A percentile compares a stretch with the other conserved stretches of the same genome.
phyloP scores from a whole-genome alignment of 73 alveolate species.

The Breviolum minutum region DNA sequence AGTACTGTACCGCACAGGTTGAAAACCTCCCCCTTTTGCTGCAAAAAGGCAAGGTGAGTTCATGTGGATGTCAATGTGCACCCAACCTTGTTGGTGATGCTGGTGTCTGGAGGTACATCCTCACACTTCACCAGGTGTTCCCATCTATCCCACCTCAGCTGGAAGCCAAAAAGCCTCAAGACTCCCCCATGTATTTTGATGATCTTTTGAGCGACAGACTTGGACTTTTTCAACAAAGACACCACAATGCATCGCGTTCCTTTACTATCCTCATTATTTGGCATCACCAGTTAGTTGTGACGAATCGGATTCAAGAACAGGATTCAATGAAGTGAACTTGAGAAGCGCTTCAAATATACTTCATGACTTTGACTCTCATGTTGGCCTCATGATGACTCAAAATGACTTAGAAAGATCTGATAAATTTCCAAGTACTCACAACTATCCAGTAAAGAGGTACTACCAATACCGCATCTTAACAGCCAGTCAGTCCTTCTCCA shows the following conservation, averaged over 20 bases:
- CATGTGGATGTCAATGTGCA: no score
- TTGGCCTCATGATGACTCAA: not conserved
- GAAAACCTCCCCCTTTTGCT: not conserved
- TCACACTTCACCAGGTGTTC: slow-evolving; percentile 77
- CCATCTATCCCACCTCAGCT: slow-evolving; percentile 95
- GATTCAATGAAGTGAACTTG: no score
- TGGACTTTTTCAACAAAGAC: slow-evolving; percentile 68
- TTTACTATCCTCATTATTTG: slow-evolving; percentile 40
- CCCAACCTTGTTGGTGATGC: slow-evolving; percentile 85
- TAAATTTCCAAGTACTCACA: no score
- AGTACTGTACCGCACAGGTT: not conserved
- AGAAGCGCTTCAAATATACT: no score
- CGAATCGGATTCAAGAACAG: no score
- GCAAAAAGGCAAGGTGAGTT: no score
- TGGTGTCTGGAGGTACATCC: slow-evolving; percentile 91
- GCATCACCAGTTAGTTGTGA: not conserved
- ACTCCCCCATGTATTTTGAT: not conserved
- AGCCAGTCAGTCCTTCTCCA: slow-evolving; percentile 36
- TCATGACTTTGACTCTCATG: not conserved
- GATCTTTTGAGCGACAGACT: not conserved
- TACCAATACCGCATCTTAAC: not conserved
- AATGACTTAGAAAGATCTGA: no score
- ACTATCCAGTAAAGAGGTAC: no score
- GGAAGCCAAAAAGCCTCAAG: not conserved
- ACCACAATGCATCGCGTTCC: slow-evolving; percentile 78